phyloP scores from a whole-genome alignment of 495 filamentous ascomycete genomes.

The Lasiosphaeria ovina region DNA sequence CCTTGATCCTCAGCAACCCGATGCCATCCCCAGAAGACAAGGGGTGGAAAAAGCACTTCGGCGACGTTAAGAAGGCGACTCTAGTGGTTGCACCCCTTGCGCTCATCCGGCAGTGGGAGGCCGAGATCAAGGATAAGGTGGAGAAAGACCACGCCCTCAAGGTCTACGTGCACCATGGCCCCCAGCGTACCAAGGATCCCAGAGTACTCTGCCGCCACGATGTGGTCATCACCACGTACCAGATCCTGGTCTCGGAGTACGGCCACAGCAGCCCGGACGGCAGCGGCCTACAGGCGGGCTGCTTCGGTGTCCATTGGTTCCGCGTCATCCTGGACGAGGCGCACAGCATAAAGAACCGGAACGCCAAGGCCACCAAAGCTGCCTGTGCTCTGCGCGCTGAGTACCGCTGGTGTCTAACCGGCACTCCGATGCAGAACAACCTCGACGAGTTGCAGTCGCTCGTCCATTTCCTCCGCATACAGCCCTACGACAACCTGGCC shows the following conservation, averaged over 20 bases:
- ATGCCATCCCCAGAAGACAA: conserved; percentile 57
- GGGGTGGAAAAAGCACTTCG: conserved; percentile 57
- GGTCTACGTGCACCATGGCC: conserved; percentile 87
- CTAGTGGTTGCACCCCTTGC: conserved; percentile 93
- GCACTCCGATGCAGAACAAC: conserved; percentile 97
- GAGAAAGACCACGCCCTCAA: conserved; percentile 62
- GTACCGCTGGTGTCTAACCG: conserved; percentile 93
- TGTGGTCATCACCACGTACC: conserved; percentile 96
- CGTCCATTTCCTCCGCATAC: conserved; percentile 89
- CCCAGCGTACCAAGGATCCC: conserved; percentile 73
- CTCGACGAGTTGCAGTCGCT: conserved; percentile 94
- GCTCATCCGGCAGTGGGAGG: conserved; percentile 96
- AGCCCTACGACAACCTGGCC: conserved; percentile 77
- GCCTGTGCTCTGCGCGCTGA: conserved; percentile 75
- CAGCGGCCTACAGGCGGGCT: conserved; percentile 64
- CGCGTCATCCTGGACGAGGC: conserved; percentile 95
- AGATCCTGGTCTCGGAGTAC: conserved; percentile 88
- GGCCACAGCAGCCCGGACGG: conserved; percentile 54
- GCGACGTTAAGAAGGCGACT: conserved; percentile 69
- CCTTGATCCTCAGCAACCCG: conserved; percentile 77
- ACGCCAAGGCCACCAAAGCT: conserved; percentile 89
- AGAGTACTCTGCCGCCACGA: conserved; percentile 78
- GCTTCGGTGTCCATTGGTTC: conserved; percentile 92
- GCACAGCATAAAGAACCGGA: conserved; percentile 97
- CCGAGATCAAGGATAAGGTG: conserved; percentile 81